Evolutionary conservation across 352 stramenopile species (phyloP).

Genomic region (Phytophthora chlamydospora): DNA sequence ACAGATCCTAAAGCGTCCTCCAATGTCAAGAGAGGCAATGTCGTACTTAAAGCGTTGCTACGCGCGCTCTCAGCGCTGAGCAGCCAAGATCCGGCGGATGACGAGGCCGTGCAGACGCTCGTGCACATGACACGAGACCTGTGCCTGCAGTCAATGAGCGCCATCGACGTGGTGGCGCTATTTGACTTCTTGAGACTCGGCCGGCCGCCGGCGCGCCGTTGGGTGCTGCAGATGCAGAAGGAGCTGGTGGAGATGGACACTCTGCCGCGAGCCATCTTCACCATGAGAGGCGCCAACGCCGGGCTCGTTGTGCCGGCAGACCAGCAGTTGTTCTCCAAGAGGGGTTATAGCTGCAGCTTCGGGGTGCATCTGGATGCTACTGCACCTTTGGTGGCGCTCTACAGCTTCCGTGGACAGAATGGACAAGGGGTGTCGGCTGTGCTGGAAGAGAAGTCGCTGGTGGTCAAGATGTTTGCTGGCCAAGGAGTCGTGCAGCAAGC

Average conservation of each 20-base stretch:
- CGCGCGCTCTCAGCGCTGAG: constrained; percentile 45
- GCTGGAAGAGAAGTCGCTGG: constrained; percentile 56
- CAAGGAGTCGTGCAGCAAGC: constrained; percentile 57
- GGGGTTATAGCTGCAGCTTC: constrained; percentile 77
- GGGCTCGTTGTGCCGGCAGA: constrained; percentile 69
- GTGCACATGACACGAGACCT: constrained; percentile 54
- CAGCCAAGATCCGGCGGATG: constrained; percentile 31
- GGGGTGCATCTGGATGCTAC: constrained; percentile 54
- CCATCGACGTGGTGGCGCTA: constrained; percentile 63
- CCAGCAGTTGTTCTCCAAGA: constrained; percentile 71
- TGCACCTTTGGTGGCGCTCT: constrained; percentile 51
- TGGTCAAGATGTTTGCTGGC: constrained; percentile 57
- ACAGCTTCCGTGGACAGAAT: constrained; percentile 78
- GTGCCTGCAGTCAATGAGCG: constrained; percentile 64
- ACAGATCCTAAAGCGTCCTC: not conserved
- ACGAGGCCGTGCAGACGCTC: constrained; percentile 40
- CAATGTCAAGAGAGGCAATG: constrained; percentile 38
- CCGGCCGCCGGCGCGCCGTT: constrained; percentile 41
- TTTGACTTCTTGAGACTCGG: constrained; percentile 78
- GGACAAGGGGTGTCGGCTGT: constrained; percentile 74
- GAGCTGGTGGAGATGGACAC: constrained; percentile 58
- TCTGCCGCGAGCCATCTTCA: constrained; percentile 71
- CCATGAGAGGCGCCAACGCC: constrained; percentile 63
- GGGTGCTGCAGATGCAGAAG: constrained; percentile 69
- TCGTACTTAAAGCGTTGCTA: constrained; percentile 62